Percentiles rank a stretch among this genome's conserved stretches.
Conservation (phyloP, 192 early-diverging fungal species). For the Coemansia sp. region DNA sequence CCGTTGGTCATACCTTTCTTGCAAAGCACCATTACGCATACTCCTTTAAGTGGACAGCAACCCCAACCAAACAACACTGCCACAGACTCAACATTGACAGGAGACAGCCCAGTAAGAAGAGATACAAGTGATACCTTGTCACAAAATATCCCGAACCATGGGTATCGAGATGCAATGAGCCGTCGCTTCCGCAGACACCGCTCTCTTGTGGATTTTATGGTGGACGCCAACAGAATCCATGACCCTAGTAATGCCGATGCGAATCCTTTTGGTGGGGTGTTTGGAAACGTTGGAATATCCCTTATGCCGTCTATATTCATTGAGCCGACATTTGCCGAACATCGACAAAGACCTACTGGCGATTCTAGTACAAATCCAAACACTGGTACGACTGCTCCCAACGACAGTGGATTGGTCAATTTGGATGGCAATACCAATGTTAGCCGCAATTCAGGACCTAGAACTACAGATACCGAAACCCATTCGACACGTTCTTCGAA, state of each 20-base stretch:
- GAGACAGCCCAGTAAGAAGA: neutral
- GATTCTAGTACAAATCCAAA: neutral
- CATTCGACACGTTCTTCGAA: neutral
- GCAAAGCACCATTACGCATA: slow-evolving; percentile 15
- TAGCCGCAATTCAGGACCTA: neutral
- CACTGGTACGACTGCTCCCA: neutral
- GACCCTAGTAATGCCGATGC: neutral
- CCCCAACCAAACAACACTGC: neutral
- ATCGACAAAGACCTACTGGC: neutral
- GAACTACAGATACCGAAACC: neutral
- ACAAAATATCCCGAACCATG: neutral
- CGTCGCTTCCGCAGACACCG: neutral
- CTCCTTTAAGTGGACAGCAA: neutral
- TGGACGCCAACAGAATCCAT: neutral
- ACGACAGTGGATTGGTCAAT: neutral
- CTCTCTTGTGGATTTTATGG: slow-evolving; percentile 1
- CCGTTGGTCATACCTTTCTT: slow-evolving; percentile 31
- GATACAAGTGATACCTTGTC: neutral
- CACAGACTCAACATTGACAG: neutral
- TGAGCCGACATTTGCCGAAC: neutral
- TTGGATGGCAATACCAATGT: neutral
- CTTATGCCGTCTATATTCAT: neutral
- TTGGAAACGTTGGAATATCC: slow-evolving; percentile 3
- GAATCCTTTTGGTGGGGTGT: neutral
- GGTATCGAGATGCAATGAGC: neutral